phyloP scores from a whole-genome alignment of 768 basidiomycete genomes.

The Krasilnikovozyma curviuscula region DNA sequence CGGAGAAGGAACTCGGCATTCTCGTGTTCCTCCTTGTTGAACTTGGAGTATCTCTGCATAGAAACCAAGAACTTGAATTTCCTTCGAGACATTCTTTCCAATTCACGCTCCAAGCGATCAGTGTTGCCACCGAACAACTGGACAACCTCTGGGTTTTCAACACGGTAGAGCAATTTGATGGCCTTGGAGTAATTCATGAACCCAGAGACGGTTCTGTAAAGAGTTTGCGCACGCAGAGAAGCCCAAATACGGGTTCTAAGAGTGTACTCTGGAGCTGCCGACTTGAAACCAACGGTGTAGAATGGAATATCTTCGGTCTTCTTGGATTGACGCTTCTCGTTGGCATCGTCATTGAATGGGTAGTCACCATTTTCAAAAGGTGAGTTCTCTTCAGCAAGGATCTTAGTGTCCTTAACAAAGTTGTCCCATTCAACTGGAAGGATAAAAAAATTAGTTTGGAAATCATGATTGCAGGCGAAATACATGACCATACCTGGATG shows the following conservation, averaged over 20 bases:
- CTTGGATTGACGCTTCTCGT: constrained; percentile 50
- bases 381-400: constrained; percentile 84
- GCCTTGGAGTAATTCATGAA: constrained; percentile 99
- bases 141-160: constrained; percentile 97
- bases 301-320: constrained; percentile 87
- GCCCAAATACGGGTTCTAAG: constrained; percentile 98
- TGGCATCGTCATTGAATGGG: constrained; percentile 45
- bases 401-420: constrained; percentile 98
- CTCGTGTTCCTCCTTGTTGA: constrained; percentile 98
- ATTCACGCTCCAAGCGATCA: constrained; percentile 83
- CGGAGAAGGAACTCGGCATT: constrained; percentile 95
- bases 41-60: constrained; percentile 98
- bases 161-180: constrained; percentile 93
- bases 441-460: no score
- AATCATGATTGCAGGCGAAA: no score
- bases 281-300: constrained; percentile 98
- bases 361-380: constrained; percentile 55
- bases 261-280: constrained; percentile 92
- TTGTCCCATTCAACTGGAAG: constrained; percentile 99
- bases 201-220: constrained; percentile 95
- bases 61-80: constrained; percentile 99
- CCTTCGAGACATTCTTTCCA: constrained; percentile 90
- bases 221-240: constrained; percentile 89
- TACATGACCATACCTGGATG: no score
- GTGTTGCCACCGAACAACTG: constrained; percentile 95